Conservation (phyloP, 495 filamentous ascomycete species). For the Aspergillus hancockii region DNA sequence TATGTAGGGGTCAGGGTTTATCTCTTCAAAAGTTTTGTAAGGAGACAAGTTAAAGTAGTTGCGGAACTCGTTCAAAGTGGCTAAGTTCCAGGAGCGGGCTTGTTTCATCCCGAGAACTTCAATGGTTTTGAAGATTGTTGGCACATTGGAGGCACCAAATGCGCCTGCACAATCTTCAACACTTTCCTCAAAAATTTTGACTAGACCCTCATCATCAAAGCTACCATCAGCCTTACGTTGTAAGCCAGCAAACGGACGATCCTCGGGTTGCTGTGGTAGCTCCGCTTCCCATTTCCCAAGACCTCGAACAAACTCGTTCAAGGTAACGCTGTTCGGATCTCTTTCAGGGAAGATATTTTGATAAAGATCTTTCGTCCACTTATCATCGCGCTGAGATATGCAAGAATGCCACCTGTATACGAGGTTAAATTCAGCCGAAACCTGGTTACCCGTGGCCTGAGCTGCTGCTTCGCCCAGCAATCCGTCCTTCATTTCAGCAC, state of each 20-base stretch:
- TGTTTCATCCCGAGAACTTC: constrained; percentile 88
- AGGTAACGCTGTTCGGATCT: constrained; percentile 47
- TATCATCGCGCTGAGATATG: constrained; percentile 69
- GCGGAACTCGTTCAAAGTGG: constrained; percentile 85
- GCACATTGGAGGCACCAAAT: constrained; percentile 75
- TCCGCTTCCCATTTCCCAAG: constrained; percentile 59
- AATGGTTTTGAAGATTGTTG: constrained; percentile 67
- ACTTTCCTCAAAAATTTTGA: constrained; percentile 61
- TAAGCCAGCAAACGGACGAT: constrained; percentile 66
- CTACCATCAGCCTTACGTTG: constrained; percentile 59
- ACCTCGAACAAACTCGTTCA: constrained; percentile 58
- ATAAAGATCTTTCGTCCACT: constrained; percentile 72
- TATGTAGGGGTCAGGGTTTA: constrained; percentile 78
- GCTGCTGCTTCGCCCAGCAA: constrained; percentile 38
- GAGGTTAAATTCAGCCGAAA: constrained; percentile 76
- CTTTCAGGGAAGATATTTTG: constrained; percentile 57
- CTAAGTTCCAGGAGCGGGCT: constrained; percentile 78
- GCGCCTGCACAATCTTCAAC: constrained; percentile 61
- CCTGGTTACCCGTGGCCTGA: constrained; percentile 64
- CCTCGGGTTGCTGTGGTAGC: constrained; percentile 60
- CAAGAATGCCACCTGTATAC: constrained; percentile 82
- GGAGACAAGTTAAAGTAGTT: constrained; percentile 74
- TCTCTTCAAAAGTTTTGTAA: constrained; percentile 79
- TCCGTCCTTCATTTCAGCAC: constrained; percentile 51
- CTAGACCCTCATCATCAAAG: constrained; percentile 68